phyloP scores from a whole-genome alignment of 1,284 basidiomycete genomes.

The Porodaedalea pini region DNA sequence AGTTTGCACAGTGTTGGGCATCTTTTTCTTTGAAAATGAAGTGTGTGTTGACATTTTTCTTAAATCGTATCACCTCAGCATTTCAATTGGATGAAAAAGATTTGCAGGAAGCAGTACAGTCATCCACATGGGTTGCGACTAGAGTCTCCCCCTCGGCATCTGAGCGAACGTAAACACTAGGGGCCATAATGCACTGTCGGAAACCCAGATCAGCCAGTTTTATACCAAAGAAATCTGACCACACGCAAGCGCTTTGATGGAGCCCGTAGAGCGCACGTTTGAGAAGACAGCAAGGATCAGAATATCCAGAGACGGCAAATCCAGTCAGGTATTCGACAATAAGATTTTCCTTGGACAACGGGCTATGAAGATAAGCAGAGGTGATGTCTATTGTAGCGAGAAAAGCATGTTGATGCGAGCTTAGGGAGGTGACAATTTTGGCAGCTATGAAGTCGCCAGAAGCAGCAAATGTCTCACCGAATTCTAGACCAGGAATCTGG shows the following conservation, averaged over 20 bases:
- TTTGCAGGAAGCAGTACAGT: slow-evolving; percentile 25
- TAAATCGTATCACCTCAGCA: not conserved
- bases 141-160: slow-evolving; percentile 25
- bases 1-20: slow-evolving; percentile 12
- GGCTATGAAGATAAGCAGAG: slow-evolving; percentile 24
- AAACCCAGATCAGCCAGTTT: slow-evolving; percentile 22
- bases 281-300: slow-evolving; percentile 21
- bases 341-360: slow-evolving; percentile 23
- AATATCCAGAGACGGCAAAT: slow-evolving; percentile 19
- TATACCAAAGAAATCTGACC: slow-evolving; percentile 25
- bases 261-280: slow-evolving; percentile 28
- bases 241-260: too few relatives aligned
- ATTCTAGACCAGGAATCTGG: not conserved
- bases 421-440: not conserved
- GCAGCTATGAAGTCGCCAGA: too few relatives aligned
- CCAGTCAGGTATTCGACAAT: slow-evolving; percentile 28
- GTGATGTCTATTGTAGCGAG: slow-evolving; percentile 31
- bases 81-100: too few relatives aligned
- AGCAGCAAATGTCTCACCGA: too few relatives aligned
- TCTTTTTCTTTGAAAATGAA: too few relatives aligned
- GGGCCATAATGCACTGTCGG: slow-evolving; percentile 21
- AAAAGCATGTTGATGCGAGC: slow-evolving; percentile 22
- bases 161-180: slow-evolving; percentile 28
- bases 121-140: slow-evolving; percentile 33
- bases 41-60: slow-evolving; percentile 3